Evolutionary conservation across 139 green algal species (phyloP).

Genomic region (Zygnema circumcarinatum): DNA sequence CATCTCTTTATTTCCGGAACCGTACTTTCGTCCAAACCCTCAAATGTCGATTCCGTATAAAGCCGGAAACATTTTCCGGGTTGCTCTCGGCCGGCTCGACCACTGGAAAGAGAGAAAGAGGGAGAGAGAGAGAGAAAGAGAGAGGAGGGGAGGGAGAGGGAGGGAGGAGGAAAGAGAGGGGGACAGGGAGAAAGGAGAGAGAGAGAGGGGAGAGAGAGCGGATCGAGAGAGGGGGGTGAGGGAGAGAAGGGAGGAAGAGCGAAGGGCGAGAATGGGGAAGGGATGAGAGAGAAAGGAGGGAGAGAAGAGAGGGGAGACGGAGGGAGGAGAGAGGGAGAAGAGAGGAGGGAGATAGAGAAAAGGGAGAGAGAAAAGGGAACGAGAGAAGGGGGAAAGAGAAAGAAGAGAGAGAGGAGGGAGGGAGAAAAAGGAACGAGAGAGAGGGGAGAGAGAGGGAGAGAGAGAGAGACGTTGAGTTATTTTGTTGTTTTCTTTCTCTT

Average conservation of each 20-base stretch:
- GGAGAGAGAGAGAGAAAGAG: constrained; percentile 10
- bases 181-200: neutral
- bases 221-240: too few species aligned
- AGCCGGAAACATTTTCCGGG: constrained; percentile 89
- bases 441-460: neutral
- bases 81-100: constrained; percentile 79
- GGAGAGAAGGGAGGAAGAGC: neutral
- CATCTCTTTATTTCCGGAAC: constrained; percentile 88
- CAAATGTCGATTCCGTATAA: constrained; percentile 81
- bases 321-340: neutral
- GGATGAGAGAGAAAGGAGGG: neutral
- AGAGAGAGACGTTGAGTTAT: constrained; percentile 9
- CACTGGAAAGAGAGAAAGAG: constrained; percentile 59
- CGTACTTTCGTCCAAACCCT: constrained; percentile 55
- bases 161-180: neutral
- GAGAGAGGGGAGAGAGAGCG: neutral
- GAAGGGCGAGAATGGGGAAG: neutral
- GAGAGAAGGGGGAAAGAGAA: neutral
- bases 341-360: neutral
- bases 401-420: neutral
- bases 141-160: constrained; percentile 12
- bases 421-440: neutral
- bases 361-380: neutral
- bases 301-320: neutral
- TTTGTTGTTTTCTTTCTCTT: too few species aligned